A percentile compares a stretch with the other conserved stretches of the same genome.
These are phyloP conservation scores for Diaporthe nobilis DNA, from an alignment of 2,329 filamentous ascomycete species.

Conservation along the genomic window DNA sequence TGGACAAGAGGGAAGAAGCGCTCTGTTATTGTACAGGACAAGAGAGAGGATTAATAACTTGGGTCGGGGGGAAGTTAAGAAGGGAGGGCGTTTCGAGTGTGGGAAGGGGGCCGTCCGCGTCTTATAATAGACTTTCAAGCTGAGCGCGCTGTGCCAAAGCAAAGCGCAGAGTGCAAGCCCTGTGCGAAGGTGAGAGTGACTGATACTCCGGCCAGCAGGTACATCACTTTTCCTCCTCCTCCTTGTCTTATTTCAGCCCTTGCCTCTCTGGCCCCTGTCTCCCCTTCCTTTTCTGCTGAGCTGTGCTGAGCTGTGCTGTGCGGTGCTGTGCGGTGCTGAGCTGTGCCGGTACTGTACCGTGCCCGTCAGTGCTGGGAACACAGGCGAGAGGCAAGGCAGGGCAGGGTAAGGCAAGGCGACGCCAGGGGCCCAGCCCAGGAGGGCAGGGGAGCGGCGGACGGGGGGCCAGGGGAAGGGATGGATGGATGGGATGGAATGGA, in stretches of 20 bases:
- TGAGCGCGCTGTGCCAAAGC: conserved; percentile 38
- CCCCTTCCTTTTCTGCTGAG: background rate
- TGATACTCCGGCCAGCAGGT: conserved; percentile 31
- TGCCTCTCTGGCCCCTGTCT: conserved; percentile 18
- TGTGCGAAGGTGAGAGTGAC: conserved; percentile 35
- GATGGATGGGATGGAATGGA: conserved; percentile 36
- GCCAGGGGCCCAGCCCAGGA: conserved; percentile 33
- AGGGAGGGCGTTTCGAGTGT: conserved; percentile 43
- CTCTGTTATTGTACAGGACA: conserved; percentile 39
- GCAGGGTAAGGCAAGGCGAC: conserved; percentile 20
- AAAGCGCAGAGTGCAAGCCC: conserved; percentile 37
- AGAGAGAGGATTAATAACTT: conserved; percentile 40
- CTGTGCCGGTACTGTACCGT: conserved; percentile 9
- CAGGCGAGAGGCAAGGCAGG: conserved; percentile 31
- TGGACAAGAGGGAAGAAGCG: conserved; percentile 34
- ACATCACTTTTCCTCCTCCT: conserved; percentile 15
- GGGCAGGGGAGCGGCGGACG: conserved; percentile 26
- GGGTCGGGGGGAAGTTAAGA: conserved; percentile 31
- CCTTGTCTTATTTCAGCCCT: conserved; percentile 24
- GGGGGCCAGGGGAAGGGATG: conserved; percentile 39
- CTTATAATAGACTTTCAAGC: conserved; percentile 44
- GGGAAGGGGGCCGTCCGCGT: conserved; percentile 44
- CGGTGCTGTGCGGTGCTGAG: background rate
- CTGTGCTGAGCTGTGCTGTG: conserved; percentile 3
- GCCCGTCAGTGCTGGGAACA: conserved; percentile 27